Conservation (phyloP, 2,329 filamentous ascomycete species). For the Botrytis medusae region DNA sequence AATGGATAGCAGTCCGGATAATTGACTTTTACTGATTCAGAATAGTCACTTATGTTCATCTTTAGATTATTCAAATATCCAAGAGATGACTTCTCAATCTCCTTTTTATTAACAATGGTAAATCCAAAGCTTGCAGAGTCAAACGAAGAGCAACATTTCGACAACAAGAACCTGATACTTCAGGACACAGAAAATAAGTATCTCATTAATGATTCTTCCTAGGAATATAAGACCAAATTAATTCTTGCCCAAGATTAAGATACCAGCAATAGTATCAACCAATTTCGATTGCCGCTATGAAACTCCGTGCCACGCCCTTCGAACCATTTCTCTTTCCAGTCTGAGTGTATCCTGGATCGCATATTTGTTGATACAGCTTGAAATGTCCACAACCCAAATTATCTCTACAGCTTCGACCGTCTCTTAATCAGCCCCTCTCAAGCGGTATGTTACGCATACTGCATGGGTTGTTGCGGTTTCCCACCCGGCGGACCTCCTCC, state of each 20-base stretch:
- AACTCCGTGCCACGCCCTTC: background rate
- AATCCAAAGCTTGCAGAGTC: background rate
- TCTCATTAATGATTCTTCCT: background rate
- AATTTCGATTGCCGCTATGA: background rate
- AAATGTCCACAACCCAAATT: background rate
- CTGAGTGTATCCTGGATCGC: background rate
- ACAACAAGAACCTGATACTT: slow-evolving; percentile 13
- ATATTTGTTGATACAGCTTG: background rate
- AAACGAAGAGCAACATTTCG: background rate
- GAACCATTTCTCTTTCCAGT: background rate
- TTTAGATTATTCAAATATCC: background rate
- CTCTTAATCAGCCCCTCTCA: background rate
- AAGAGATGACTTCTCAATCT: background rate
- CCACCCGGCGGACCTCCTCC: slow-evolving; percentile 32
- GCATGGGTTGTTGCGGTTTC: slow-evolving; percentile 37
- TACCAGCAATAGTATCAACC: background rate
- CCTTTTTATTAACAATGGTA: background rate
- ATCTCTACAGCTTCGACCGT: too few relatives aligned
- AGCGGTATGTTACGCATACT: slow-evolving; percentile 32
- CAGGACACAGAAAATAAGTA: background rate
- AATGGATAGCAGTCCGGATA: background rate
- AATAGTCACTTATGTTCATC: background rate
- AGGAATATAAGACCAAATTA: background rate
- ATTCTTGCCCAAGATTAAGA: slow-evolving; percentile 1
- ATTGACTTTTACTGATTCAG: background rate